Base-by-base conservation (phyloP, 345 rosid species). In the Citrus cavaleriei region DNA sequence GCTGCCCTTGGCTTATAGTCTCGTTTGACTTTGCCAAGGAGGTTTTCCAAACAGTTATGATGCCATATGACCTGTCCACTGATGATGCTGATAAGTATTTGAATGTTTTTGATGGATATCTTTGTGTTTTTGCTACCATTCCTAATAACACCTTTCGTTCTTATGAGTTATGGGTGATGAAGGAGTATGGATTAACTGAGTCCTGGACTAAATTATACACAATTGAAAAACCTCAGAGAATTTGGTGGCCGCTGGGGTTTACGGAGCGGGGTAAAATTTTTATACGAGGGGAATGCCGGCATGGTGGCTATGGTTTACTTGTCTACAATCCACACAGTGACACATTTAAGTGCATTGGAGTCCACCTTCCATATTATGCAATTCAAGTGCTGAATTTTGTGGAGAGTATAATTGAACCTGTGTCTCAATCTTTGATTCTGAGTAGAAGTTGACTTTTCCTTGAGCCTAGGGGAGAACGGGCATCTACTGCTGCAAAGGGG, bases 1-100 rank as follows among this genome's bases (percentile, higher is more conserved):
- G 34, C 32, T 65, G 78, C 78, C 70, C 78, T 49, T 75, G 78
- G 78, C 78, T 75, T 30, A 64, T 75, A 63, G 61, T 62, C n/a
- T 64, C 78, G 2, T 75, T 75, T 51, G 63, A 75, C 51, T 65
- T 75, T 32, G 70, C 70, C 22, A 65, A 32, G 70, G 78, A 65
- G n/a, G 51, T 32, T 46, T 75, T 75, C 32, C 78, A 65, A 25
- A 75, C 7, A 13, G 18, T 65, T 35, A 32, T 30, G 78, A 49
- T 75, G 32, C 78, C 78, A 1, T 28, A 75, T 13, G 60, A 14
- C 49, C 4, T 75, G 61, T 75, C 78, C 62, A 6, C 19, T 65
- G 63, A 28, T 32, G 71, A 75, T 32, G 78, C 61, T 64, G 30
- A 35, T 68, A 75, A 75, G 63, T 75, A 49, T n/a, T n/a, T 75